phyloP scores from a whole-genome alignment of 2,329 filamentous ascomycete genomes.

The Hypoxylon sp. region DNA sequence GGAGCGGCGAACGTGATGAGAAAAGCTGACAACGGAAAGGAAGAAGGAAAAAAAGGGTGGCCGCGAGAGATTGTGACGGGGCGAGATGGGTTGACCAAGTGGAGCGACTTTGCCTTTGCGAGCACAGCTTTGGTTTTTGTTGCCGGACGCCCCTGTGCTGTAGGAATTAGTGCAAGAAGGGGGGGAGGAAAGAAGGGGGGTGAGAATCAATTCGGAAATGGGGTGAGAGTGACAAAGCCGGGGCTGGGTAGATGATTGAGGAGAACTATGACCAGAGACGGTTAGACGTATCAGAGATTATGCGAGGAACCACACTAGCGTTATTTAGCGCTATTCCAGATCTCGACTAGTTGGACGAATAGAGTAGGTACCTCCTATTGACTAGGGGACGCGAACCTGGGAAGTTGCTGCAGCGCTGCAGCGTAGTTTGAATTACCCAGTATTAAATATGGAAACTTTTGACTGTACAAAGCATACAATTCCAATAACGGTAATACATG shows the following conservation, averaged over 20 bases:
- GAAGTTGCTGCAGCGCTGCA: slow-evolving; percentile 1
- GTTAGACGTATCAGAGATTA: slow-evolving; percentile 41
- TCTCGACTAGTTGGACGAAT: slow-evolving; percentile 29
- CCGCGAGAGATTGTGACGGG: slow-evolving; percentile 53
- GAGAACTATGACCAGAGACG: slow-evolving; percentile 32
- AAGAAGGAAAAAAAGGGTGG: slow-evolving; percentile 54
- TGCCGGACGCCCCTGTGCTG: slow-evolving; percentile 37
- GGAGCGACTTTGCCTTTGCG: slow-evolving; percentile 42
- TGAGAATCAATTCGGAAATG: slow-evolving; percentile 43
- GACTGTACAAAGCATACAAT: slow-evolving; percentile 1
- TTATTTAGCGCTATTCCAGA: slow-evolving; percentile 34
- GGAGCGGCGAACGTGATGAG: slow-evolving; percentile 40
- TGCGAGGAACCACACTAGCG: slow-evolving; percentile 37
- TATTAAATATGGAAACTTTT: background rate
- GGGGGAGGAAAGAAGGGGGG: slow-evolving; percentile 24
- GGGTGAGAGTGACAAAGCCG: slow-evolving; percentile 28
- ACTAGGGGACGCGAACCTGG: slow-evolving; percentile 7
- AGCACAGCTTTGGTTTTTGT: slow-evolving; percentile 41
- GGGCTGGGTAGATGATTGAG: slow-evolving; percentile 37
- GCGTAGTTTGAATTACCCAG: slow-evolving; percentile 13
- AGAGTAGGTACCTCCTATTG: slow-evolving; percentile 24
- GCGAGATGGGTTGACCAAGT: slow-evolving; percentile 47
- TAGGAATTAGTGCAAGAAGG: slow-evolving; percentile 31
- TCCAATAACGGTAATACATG: no score
- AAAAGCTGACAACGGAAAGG: slow-evolving; percentile 48